Percentiles rank a stretch among this genome's conserved stretches.
phyloP scores from a whole-genome alignment of 1,139 yeast genomes.

The Saccharomyces pastorianus region DNA sequence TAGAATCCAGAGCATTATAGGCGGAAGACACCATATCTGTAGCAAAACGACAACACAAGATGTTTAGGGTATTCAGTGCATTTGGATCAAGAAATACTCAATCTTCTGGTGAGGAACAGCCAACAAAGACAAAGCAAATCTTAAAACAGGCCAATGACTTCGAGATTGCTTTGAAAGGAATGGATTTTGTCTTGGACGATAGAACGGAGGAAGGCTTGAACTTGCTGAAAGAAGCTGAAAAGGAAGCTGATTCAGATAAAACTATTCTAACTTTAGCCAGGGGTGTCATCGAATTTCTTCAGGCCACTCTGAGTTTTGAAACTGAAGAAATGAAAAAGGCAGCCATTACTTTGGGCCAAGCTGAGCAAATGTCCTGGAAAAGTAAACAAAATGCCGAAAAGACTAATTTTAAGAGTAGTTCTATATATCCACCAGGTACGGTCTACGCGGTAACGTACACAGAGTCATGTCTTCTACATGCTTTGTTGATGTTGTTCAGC shows the following conservation, averaged over 20 bases:
- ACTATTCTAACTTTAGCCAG: slow-evolving; percentile 66
- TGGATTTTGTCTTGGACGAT: slow-evolving; percentile 87
- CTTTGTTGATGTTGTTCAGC: slow-evolving; percentile 56
- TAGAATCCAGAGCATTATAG: not conserved
- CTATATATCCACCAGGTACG: slow-evolving; percentile 84
- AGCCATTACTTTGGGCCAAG: slow-evolving; percentile 60
- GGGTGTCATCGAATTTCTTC: slow-evolving; percentile 82
- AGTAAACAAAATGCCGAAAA: slow-evolving; percentile 56
- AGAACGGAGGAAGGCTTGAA: slow-evolving; percentile 62
- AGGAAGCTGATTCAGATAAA: slow-evolving; percentile 35
- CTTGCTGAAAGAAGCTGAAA: slow-evolving; percentile 43
- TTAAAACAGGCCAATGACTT: slow-evolving; percentile 43
- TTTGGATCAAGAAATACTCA: slow-evolving; percentile 12
- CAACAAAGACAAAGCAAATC: slow-evolving; percentile 27
- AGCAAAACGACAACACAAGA: slow-evolving; percentile 3
- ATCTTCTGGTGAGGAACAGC: slow-evolving; percentile 8
- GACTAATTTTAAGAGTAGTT: slow-evolving; percentile 51
- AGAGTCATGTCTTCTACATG: slow-evolving; percentile 78
- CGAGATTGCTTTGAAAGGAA: slow-evolving; percentile 75
- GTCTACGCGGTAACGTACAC: slow-evolving; percentile 88
- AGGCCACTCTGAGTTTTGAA: slow-evolving; percentile 90
- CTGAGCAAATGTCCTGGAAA: slow-evolving; percentile 61
- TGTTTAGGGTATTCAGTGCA: slow-evolving; percentile 27
- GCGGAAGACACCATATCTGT: not conserved
- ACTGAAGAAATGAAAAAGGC: slow-evolving; percentile 77